A percentile compares a stretch with the other conserved stretches of the same genome.
Conservation (phyloP, 2,329 filamentous ascomycete species). For the Alternaria tenuissima region DNA sequence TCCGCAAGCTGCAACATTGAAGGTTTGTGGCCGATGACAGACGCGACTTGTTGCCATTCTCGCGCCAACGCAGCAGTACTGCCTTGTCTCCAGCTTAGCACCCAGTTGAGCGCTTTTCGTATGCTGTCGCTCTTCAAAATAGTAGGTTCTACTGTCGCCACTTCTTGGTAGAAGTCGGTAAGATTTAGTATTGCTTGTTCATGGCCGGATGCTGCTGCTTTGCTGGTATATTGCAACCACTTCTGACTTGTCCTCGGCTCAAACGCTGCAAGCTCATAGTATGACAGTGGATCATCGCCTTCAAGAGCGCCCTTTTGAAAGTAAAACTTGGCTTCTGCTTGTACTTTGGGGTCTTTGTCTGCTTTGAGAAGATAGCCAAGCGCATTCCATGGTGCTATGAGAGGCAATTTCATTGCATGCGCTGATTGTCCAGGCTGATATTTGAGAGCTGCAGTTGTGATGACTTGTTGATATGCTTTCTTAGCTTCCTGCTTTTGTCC, state of each 20-base stretch:
- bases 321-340: constrained; percentile 37
- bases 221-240: constrained; percentile 56
- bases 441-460: constrained; percentile 23
- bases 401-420: constrained; percentile 36
- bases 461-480: constrained; percentile 34
- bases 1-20: constrained; percentile 38
- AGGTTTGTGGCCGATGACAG: constrained; percentile 38
- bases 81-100: constrained; percentile 28
- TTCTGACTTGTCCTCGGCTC: constrained; percentile 36
- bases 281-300: constrained; percentile 56
- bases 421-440: constrained; percentile 19
- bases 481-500: constrained; percentile 33
- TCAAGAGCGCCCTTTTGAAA: constrained; percentile 49
- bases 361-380: constrained; percentile 37
- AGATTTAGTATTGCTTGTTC: constrained; percentile 50
- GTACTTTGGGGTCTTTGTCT: constrained; percentile 20
- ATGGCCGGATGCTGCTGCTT: constrained; percentile 55
- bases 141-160: constrained; percentile 31
- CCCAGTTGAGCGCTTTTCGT: constrained; percentile 33
- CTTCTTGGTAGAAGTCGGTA: constrained; percentile 52
- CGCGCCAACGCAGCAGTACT: constrained; percentile 28
- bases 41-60: constrained; percentile 46
- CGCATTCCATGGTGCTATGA: constrained; percentile 43
- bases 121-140: constrained; percentile 20
- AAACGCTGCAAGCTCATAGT: constrained; percentile 47